Conservation (phyloP, 176 grass and related monocot species). For the barley (Hordeum vulgare) region MorexV3_pseudomolecules_assembly NC_058519.1:461438493-461438992, state of each 20-base stretch:
- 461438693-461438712: slow-evolving; percentile 3
- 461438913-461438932: slow-evolving; percentile 35
- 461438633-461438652: neutral
- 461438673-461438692: neutral
- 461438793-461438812: neutral
- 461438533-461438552: neutral
- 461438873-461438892: slow-evolving; percentile 21
- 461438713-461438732: slow-evolving; percentile 1
- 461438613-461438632: neutral
- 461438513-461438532: neutral
- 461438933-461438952: slow-evolving; percentile 32
- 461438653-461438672: neutral
- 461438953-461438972: slow-evolving; percentile 39
- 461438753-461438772: neutral
- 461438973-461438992: slow-evolving; percentile 71
- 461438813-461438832: neutral
- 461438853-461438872: slow-evolving; percentile 29
- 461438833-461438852: slow-evolving; percentile 21
- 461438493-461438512: neutral
- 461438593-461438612: neutral
- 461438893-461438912: slow-evolving; percentile 41
- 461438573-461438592: neutral
- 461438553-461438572: neutral
- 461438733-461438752: neutral
- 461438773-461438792: neutral